Base-by-base conservation (phyloP, 164 flowering plant species). In the Sextonia rubra region DNA sequence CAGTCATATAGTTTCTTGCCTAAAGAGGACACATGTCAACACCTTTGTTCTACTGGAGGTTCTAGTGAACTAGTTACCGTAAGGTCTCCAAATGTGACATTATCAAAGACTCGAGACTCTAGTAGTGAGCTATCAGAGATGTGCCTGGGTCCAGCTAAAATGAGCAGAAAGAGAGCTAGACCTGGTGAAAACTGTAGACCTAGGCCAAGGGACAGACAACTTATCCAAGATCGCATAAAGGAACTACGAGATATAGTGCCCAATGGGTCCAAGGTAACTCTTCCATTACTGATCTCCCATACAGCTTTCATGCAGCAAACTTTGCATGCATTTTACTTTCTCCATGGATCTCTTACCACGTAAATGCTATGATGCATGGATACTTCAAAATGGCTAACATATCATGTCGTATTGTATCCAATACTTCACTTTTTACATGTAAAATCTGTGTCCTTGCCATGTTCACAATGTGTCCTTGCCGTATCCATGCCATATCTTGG, bases 171-270 rank as follows among this genome's bases (percentile, higher is more conserved):
- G 74, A 88, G 78, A 80, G 78, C 80, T 66, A 81, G 70, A 60
- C 52, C 81, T 52, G 79, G 81, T 60, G 84, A 83, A 60, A 84
- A 71, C 76, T 82, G 76, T 69, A 89, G 71, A 81, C 86, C 86
- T 47, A 86, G 97, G 75, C 98, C 98, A 24, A 86, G 95, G 75
- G 98, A 94, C 68, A 85, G 98, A 75, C 98, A 94, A 78, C 70
- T 90, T 82, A 92, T 94, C 75, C 97, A 92, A 77, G 99, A 94
- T 62, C 81, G 99, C 26, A 77, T 92, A 23, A 92, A 86, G 80
- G 97, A 91, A 84, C 81, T 94, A 22, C 78, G 99, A 24, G 86
- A 87, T 52, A 88, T 94, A 75, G 90, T 94, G 69, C 98, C 98
- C 58, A 81, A 86, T 84, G 90, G 93, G 72, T 82, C 80, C 61